Percentiles rank a stretch among this genome's conserved stretches.
phyloP scores from a whole-genome alignment of 148 eudicot genomes.

The Rhododendron vialii region DNA sequence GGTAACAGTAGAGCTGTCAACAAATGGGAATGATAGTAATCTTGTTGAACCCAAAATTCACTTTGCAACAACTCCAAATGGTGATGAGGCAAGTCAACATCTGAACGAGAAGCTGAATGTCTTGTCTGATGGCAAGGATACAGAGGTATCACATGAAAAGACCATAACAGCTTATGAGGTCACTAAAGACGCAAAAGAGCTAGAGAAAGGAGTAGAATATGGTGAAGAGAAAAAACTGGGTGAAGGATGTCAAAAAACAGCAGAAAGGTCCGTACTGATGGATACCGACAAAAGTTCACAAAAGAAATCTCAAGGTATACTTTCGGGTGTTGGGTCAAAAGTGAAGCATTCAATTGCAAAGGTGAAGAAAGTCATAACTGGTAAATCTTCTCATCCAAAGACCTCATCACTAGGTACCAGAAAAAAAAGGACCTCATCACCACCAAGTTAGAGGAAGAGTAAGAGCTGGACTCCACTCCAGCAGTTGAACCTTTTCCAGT shows the following conservation, averaged over 20 bases:
- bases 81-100: background rate
- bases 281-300: slow-evolving; percentile 26
- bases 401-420: slow-evolving; percentile 11
- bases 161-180: background rate
- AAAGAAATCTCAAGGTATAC: slow-evolving; percentile 57
- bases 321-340: slow-evolving; percentile 70
- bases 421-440: slow-evolving; percentile 10
- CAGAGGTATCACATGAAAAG: background rate
- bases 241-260: background rate
- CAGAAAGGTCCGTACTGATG: background rate
- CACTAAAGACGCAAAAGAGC: background rate
- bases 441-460: slow-evolving; percentile 29
- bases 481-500: background rate
- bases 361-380: slow-evolving; percentile 68
- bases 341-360: slow-evolving; percentile 72
- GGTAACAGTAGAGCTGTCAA: background rate
- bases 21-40: background rate
- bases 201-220: background rate
- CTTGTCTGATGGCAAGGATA: background rate
- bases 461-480: background rate
- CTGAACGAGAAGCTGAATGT: background rate
- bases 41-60: background rate
- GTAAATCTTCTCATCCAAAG: slow-evolving; percentile 52
- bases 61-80: background rate
- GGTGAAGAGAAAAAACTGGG: background rate